phyloP scores from a whole-genome alignment of 2,329 filamentous ascomycete species.

The Ilyonectria mors-panacis region DNA sequence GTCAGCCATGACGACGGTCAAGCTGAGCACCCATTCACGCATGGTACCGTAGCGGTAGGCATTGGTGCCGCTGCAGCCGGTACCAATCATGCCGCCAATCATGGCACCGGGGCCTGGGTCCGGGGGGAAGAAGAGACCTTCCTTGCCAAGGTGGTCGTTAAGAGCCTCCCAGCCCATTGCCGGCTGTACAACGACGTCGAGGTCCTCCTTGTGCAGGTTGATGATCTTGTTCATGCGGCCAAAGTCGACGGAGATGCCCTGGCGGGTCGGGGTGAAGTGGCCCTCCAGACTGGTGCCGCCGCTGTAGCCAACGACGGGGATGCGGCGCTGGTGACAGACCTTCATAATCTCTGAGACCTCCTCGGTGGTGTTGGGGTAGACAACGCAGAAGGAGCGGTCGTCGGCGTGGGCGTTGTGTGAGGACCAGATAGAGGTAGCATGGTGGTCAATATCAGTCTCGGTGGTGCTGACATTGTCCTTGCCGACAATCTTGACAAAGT shows the following conservation, averaged over 20 bases:
- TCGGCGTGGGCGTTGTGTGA: slow-evolving; percentile 66
- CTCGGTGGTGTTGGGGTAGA: slow-evolving; percentile 84
- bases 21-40: slow-evolving; percentile 90
- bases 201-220: slow-evolving; percentile 81
- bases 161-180: slow-evolving; percentile 90
- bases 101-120: slow-evolving; percentile 92
- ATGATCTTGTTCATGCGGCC: slow-evolving; percentile 87
- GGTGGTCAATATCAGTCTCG: slow-evolving; percentile 67
- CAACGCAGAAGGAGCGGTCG: slow-evolving; percentile 76
- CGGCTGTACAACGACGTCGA: slow-evolving; percentile 83
- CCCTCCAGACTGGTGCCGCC: slow-evolving; percentile 93
- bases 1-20: slow-evolving; percentile 92
- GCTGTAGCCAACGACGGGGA: slow-evolving; percentile 89
- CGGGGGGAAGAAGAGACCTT: slow-evolving; percentile 91
- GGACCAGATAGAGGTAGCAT: slow-evolving; percentile 75
- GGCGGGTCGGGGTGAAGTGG: slow-evolving; percentile 86
- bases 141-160: slow-evolving; percentile 81
- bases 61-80: slow-evolving; percentile 84
- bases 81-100: slow-evolving; percentile 92
- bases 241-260: slow-evolving; percentile 91
- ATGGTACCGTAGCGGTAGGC: slow-evolving; percentile 95
- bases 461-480: slow-evolving; percentile 75
- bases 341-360: slow-evolving; percentile 92
- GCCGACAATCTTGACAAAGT: slow-evolving; percentile 76
- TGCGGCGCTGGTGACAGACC: slow-evolving; percentile 83